Conservation (phyloP, 768 basidiomycete genomes). For the Macrolepiota dolichaula region DNA sequence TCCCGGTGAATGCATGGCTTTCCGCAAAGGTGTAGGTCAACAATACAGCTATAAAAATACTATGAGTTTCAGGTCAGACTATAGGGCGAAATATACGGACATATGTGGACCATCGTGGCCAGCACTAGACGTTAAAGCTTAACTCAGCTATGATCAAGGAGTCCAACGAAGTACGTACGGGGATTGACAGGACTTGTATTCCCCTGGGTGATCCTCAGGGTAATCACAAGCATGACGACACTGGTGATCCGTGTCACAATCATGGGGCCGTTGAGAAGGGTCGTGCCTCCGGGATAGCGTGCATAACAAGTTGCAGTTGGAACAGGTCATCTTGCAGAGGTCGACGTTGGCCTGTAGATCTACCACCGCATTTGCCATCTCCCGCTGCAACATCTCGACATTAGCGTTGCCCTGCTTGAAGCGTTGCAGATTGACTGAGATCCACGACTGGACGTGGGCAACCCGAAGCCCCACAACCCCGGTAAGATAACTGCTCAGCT, state of each 20-base stretch:
- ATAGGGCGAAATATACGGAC: conserved; percentile 27
- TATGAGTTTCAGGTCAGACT: neutral
- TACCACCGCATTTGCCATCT: conserved; percentile 38
- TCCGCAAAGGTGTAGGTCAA: conserved; percentile 52
- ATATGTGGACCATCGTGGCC: conserved; percentile 56
- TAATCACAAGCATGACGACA: conserved; percentile 45
- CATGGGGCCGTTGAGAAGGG: conserved; percentile 30
- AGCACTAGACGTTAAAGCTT: conserved; percentile 33
- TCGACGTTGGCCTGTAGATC: conserved; percentile 44
- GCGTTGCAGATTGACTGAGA: conserved; percentile 42
- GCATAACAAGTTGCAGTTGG: conserved; percentile 46
- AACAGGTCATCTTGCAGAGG: conserved; percentile 48
- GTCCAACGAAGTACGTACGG: conserved; percentile 27
- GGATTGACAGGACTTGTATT: conserved; percentile 37
- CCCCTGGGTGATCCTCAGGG: conserved; percentile 29
- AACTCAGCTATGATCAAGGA: neutral
- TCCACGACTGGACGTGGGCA: conserved; percentile 48
- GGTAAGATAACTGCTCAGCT: conserved; percentile 35
- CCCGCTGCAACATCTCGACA: conserved; percentile 41
- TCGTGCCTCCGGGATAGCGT: conserved; percentile 43
- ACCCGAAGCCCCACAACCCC: conserved; percentile 39
- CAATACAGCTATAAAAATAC: conserved; percentile 40
- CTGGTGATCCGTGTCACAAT: conserved; percentile 47
- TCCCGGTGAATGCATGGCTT: conserved; percentile 41
- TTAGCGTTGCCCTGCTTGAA: conserved; percentile 43